These are phyloP conservation scores for Chamaenerion angustifolium DNA, from an alignment of 345 rosid genomes.

Conservation along the genomic window DNA sequence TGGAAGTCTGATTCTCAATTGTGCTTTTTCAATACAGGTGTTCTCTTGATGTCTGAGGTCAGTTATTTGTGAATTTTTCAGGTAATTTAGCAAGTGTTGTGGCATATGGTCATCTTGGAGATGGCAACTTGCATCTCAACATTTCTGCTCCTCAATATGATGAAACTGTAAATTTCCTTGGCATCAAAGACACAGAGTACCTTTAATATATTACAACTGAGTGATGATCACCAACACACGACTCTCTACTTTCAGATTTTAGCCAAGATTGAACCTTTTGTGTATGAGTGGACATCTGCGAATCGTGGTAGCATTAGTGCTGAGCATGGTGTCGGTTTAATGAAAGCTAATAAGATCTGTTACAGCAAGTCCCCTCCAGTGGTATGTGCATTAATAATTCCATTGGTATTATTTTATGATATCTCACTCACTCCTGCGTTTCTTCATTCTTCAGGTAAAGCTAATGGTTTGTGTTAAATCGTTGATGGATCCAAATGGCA, in stretches of 20 bases:
- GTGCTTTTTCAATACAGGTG: too few relatives aligned
- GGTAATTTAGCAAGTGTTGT: constrained; percentile 62
- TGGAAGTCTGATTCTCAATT: too few relatives aligned
- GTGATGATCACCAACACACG: neutral
- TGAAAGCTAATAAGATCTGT: constrained; percentile 75
- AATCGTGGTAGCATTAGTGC: constrained; percentile 93
- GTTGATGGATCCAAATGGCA: constrained; percentile 67
- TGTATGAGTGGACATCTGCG: constrained; percentile 87
- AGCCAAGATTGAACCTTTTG: constrained; percentile 69
- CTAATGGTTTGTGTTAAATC: constrained; percentile 71
- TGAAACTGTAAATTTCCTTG: constrained; percentile 34
- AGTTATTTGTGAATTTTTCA: constrained; percentile 11
- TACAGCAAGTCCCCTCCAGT: constrained; percentile 74
- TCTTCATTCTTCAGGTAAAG: constrained; percentile 12
- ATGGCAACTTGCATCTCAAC: constrained; percentile 86
- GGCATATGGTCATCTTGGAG: constrained; percentile 94
- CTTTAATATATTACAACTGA: neutral
- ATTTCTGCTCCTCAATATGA: constrained; percentile 54
- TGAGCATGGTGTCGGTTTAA: constrained; percentile 88
- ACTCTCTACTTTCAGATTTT: constrained; percentile 37
- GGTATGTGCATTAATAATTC: constrained; percentile 15
- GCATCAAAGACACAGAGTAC: neutral
- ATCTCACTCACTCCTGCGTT: too few relatives aligned
- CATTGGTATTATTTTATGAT: too few relatives aligned
- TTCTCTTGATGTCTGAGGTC: too few relatives aligned